These are phyloP conservation scores for Aspergillus puulaauensis DNA, from an alignment of 2,329 filamentous ascomycete species.

Conservation along the genomic window DNA sequence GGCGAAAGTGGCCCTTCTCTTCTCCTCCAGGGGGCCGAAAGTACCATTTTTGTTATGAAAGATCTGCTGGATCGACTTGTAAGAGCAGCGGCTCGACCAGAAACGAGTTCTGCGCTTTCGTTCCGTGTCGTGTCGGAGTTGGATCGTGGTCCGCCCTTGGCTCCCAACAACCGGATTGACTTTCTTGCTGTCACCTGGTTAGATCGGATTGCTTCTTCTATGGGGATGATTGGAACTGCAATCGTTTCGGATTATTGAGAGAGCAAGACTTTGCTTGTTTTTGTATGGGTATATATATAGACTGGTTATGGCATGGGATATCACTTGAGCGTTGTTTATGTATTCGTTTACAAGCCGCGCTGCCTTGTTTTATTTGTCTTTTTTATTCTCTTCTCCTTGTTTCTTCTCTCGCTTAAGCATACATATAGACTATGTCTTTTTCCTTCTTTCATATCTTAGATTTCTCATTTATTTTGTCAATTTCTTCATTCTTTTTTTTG, in stretches of 20 bases:
- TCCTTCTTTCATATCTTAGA: not conserved
- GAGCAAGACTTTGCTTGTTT: not conserved
- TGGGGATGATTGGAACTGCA: constrained; percentile 30
- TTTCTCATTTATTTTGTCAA: not conserved
- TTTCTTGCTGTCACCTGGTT: constrained; percentile 27
- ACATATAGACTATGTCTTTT: not conserved
- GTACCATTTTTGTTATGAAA: constrained; percentile 19
- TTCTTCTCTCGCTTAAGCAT: not conserved
- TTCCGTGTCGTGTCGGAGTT: constrained; percentile 30
- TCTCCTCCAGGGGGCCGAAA: constrained; percentile 26
- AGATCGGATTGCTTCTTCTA: constrained; percentile 33
- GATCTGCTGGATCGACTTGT: constrained; percentile 19
- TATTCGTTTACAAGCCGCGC: not conserved
- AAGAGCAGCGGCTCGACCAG: not conserved
- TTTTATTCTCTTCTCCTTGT: not conserved
- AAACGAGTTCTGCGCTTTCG: constrained; percentile 16
- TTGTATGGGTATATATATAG: not conserved
- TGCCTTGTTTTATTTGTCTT: not conserved
- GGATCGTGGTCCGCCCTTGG: constrained; percentile 21
- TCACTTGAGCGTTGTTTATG: not conserved
- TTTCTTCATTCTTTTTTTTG: not conserved
- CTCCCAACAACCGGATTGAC: constrained; percentile 17
- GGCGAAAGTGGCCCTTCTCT: constrained; percentile 18
- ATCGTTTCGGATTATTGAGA: constrained; percentile 12
- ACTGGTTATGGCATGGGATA: not conserved